These are phyloP conservation scores for Passalora sequoiae DNA, from an alignment of 2,329 filamentous ascomycete genomes.

Conservation along the genomic window DNA sequence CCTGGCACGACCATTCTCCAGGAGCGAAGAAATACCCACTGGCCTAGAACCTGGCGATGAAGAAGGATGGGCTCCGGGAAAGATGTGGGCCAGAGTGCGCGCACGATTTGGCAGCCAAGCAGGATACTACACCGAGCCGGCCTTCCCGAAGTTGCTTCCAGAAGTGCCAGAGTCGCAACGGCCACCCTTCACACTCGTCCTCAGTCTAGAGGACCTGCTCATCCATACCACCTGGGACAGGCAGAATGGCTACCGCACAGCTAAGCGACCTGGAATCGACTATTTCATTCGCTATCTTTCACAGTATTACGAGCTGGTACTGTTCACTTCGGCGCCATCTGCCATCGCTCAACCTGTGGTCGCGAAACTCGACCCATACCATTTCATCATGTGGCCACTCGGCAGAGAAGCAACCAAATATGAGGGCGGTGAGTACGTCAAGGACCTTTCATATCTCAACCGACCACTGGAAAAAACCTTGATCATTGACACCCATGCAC, in stretches of 20 bases:
- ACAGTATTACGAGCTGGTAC: conserved; percentile 95
- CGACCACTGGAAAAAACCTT: conserved; percentile 93
- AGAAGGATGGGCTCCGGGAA: conserved; percentile 67
- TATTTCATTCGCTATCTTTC: conserved; percentile 96
- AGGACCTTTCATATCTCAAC: conserved; percentile 98
- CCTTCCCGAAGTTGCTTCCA: conserved; percentile 87
- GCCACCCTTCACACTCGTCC: conserved; percentile 84
- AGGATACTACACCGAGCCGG: conserved; percentile 92
- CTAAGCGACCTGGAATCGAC: conserved; percentile 90
- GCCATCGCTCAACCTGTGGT: conserved; percentile 81
- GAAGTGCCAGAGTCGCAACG: conserved; percentile 71
- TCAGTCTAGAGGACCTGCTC: conserved; percentile 88
- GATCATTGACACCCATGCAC: conserved; percentile 79
- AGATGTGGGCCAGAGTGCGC: conserved; percentile 76
- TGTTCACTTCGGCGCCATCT: conserved; percentile 86
- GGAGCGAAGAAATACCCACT: conserved; percentile 65
- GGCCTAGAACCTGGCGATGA: conserved; percentile 55
- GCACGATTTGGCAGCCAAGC: conserved; percentile 70
- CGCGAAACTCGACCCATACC: conserved; percentile 90
- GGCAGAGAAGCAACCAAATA: conserved; percentile 97
- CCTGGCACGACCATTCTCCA: conserved; percentile 77
- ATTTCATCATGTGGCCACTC: conserved; percentile 89
- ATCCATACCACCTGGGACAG: conserved; percentile 92
- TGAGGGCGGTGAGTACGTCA: conserved; percentile 91
- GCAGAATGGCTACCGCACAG: conserved; percentile 90